Base-by-base conservation (phyloP, 495 filamentous ascomycete species). In the Penicillium cataractarum region DNA sequence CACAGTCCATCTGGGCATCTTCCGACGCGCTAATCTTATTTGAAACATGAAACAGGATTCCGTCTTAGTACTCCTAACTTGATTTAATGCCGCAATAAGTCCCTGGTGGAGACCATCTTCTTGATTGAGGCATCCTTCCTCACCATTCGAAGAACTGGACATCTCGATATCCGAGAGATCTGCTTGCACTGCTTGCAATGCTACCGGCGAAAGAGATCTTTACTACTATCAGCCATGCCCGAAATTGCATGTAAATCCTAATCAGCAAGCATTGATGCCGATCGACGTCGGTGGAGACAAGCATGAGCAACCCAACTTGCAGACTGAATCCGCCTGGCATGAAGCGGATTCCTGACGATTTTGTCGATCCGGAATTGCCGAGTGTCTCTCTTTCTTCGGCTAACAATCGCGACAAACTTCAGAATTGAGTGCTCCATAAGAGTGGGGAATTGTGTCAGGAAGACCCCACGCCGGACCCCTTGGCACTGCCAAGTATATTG, bases 291-390 rank as follows among this genome's bases (percentile, higher is more conserved):
- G 63, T 58, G 58, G 54, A 58, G 19, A n/a, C 53, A 19, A 12
- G n/a, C n/a, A 35, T 21, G n/a, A 35, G 57, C 63, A 65, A 50
- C 39, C 46, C 22, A 4, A 49, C 24, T 55, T 40, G 49, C 54
- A 57, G 46, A n/a, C 29, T 26, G 35, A 24, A 26, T 17, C 29
- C 22, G 15, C 52, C 33, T 13, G 8, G 35, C 29, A 26, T 51
- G 53, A 3, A 50, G 22, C 3, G 40, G 15, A 24, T 39, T 15
- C 27, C 54, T 57, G 53, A 33, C 13, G 56, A 48, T n/a, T 31
- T 6, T 51, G 59, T 52, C 59, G 55, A 65, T 65, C 59, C 59
- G 59, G 64, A 29, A 52, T 56, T 66, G 54, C 61, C 61, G 56
- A 64, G 56, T 29, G 1, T 46, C 9, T 57, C 0, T 13, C 22